Evolutionary conservation across 148 eudicot genomes (phyloP), one percentile per base, ranked within the genome.

Genomic region (Chenopodium formosanum): DNA sequence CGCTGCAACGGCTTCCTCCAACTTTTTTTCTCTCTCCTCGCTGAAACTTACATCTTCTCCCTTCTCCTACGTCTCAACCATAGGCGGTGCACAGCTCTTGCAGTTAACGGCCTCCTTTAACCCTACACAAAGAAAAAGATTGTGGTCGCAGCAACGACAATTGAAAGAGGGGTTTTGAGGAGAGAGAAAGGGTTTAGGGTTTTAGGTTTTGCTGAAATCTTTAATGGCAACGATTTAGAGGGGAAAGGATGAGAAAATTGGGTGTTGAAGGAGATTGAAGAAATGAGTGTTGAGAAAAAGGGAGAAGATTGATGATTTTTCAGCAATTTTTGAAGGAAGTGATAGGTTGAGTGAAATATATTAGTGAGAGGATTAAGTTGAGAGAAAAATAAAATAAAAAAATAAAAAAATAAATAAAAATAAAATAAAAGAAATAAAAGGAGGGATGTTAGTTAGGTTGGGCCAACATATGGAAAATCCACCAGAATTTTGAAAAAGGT

Each of bases 141-240:
- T 4, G 93, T 89, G 25, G 92, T 78, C 83, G 92, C 86, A 14
- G 91, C 79, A 13, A 89, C 84, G 8, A 89, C 87, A 23, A 92
- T 53, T 40, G 87, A 75, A 14, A 88, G 69, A 34, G 94, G 84
- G 62, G 88, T 77, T 81, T 90, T 92, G 77, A 92, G 82, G 69
- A 85, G 29, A 72, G 88, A 75, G 25, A 87, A 79, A 11, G 74
- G 83, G 78, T 75, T 81, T 74, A 68, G 79, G 22, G 79, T 68
- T 2, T 75, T 73, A 17, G 84, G 78, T 60, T 73, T 40, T 47
- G 65, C 29, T 9, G 37, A 10, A 6, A 84, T 37, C 48, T 70
- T 52, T 70, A 74, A 9, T 65, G 80, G 4, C 47, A 70, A 19
- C 14, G 80, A 27, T 11, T 72, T 7, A 6, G 9, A 53, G 27